Evolutionary conservation across 2,329 filamentous ascomycete genomes (phyloP).

Genomic region (Pseudogymnoascus sp.): DNA sequence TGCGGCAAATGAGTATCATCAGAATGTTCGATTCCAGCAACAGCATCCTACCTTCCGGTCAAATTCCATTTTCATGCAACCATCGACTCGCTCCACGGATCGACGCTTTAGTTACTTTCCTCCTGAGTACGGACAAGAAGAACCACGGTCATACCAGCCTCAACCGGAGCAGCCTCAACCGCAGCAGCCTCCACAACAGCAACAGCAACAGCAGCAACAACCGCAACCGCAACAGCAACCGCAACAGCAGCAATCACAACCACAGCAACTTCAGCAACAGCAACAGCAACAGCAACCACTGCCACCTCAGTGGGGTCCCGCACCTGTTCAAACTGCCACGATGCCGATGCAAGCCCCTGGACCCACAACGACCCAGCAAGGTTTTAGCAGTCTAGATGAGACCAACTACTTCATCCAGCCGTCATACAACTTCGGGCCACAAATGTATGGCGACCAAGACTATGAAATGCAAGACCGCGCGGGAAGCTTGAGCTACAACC

Average conservation of each 20-base stretch:
- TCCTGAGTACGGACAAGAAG: conserved; percentile 35
- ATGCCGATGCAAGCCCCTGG: not conserved
- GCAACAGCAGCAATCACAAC: not conserved
- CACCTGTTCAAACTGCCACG: conserved; percentile 5
- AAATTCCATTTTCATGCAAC: conserved; percentile 57
- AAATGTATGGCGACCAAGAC: conserved; percentile 32
- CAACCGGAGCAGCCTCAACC: not conserved
- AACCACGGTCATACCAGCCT: not conserved
- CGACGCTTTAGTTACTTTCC: conserved; percentile 57
- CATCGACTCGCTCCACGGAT: conserved; percentile 43
- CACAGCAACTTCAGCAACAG: not conserved
- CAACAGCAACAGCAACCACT: conserved; percentile 10
- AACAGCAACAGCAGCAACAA: not conserved
- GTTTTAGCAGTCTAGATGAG: conserved; percentile 16
- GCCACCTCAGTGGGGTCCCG: conserved; percentile 24
- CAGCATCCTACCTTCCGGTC: conserved; percentile 49
- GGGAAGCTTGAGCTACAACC: conserved; percentile 67
- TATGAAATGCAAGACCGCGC: conserved; percentile 44
- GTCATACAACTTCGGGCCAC: conserved; percentile 22
- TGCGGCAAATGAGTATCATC: conserved; percentile 18
- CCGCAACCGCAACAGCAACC: not conserved
- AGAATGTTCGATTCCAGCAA: conserved; percentile 22
- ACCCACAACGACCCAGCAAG: not conserved
- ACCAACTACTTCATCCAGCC: conserved; percentile 24
- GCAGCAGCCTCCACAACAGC: not conserved